These are phyloP conservation scores for Glycine soja DNA, from an alignment of 306 rosid genomes.

Conservation along the genomic window DNA sequence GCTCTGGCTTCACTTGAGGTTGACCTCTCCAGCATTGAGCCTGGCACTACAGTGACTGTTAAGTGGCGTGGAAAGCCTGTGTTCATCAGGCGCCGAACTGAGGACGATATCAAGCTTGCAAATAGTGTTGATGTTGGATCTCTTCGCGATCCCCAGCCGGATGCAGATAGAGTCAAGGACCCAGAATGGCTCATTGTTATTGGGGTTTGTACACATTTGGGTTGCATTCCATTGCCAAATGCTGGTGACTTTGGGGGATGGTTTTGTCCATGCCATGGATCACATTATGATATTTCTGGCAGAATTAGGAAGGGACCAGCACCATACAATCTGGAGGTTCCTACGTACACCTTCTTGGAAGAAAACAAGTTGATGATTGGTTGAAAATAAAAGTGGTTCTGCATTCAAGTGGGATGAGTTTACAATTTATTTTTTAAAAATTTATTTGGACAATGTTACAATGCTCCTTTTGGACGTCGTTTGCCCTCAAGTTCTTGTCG, in stretches of 20 bases:
- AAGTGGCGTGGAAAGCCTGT: conserved; percentile 96
- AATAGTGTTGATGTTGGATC: conserved; percentile 76
- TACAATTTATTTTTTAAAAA: too few relatives aligned
- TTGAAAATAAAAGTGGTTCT: too few relatives aligned
- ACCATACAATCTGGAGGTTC: too few relatives aligned
- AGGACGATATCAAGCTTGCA: conserved; percentile 76
- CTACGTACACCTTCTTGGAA: too few relatives aligned
- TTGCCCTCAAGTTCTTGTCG: too few relatives aligned
- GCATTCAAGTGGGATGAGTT: too few relatives aligned
- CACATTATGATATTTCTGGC: too few relatives aligned
- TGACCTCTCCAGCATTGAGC: conserved; percentile 85
- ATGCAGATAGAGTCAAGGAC: conserved; percentile 75
- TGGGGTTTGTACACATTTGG: conserved; percentile 88
- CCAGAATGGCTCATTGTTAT: conserved; percentile 88
- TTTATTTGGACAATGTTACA: too few relatives aligned
- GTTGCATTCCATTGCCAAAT: conserved; percentile 92
- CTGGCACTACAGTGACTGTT: conserved; percentile 82
- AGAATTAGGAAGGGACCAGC: too few relatives aligned
- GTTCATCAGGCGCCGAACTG: conserved; percentile 87
- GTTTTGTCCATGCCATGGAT: too few relatives aligned
- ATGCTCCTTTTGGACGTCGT: too few relatives aligned
- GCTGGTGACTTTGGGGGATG: conserved; percentile 84
- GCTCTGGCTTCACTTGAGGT: conserved; percentile 89
- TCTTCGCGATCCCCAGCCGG: conserved; percentile 82
- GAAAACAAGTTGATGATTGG: too few relatives aligned